Evolutionary conservation across 208 protist genomes (phyloP), one percentile per base, ranked within the genome.

Genomic region (Strigomonas galati): DNA sequence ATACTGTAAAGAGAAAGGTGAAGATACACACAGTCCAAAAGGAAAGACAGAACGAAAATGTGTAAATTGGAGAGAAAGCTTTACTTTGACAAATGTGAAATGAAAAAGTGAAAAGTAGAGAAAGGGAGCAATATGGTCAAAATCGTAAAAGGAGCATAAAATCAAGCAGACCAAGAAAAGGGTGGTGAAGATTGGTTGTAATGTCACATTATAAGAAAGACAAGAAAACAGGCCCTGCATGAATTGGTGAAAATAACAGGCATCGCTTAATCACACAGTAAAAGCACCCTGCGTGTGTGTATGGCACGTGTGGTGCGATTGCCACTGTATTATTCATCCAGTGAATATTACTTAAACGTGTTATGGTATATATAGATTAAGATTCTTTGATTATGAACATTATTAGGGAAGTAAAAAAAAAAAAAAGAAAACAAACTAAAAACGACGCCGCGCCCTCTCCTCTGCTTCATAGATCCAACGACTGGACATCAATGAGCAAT

Each of bases 401-500:
- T 59, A 59, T 24, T 32, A 14, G 27, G 31, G 21, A 40, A 40
- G 32, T 12, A 40, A 59, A 55, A 53, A 24, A 53, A 24, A 24
- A 24, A 21, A 26, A 24, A 21, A 9, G 23, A 53, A 15, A 7
- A 53, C 48, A 24, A 7, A 53, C 4, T 4, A 53, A 4, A 53
- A 7, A 53, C 10, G 48, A 53, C 48, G 48, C 9, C 6, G 19
- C 31, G 27, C 27, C 14, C 43, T 49, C 26, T 56, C 19, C 9
- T 56, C 9, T 28, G 17, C 68, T 81, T 62, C 89, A 69, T 10
- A 93, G 48, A 37, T 96, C 77, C 6, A 96, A 72, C 76, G 80
- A 76, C 0, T 70, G 51, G 21, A 66, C 65, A 68, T 96, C 91
- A 12, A 96, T 77, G 28, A 85, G 69, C 2, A 96, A 72, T 66